Evolutionary conservation across 768 basidiomycete species (phyloP).

Genomic region (Melanogaster broomeanus): DNA sequence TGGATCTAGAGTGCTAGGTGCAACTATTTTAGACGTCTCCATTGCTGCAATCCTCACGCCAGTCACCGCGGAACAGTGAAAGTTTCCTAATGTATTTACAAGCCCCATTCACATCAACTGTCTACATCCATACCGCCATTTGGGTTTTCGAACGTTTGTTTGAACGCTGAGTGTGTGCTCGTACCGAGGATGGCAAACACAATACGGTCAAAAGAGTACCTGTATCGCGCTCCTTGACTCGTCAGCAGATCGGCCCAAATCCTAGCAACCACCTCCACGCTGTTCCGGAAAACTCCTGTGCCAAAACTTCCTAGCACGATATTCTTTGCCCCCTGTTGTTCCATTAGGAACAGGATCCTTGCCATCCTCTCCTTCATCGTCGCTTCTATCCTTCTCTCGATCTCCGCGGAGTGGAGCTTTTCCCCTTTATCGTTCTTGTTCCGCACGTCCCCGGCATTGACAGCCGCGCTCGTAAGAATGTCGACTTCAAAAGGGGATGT

Average conservation of each 20-base stretch:
- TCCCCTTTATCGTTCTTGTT: conserved; percentile 16
- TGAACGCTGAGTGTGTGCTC: conserved; percentile 47
- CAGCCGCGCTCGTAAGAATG: conserved; percentile 72
- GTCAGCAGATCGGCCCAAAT: conserved; percentile 67
- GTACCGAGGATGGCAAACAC: conserved; percentile 67
- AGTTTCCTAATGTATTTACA: too few species aligned
- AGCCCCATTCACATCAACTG: neutral
- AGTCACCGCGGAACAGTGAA: too few species aligned
- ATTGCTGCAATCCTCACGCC: too few species aligned
- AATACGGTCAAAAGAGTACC: conserved; percentile 57
- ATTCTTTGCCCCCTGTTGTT: conserved; percentile 56
- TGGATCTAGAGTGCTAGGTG: too few species aligned
- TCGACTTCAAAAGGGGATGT: conserved; percentile 59
- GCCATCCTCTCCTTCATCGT: conserved; percentile 74
- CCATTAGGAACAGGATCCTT: conserved; percentile 64
- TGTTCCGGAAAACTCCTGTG: conserved; percentile 76
- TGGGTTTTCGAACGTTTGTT: conserved; percentile 33
- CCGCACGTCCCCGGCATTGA: conserved; percentile 62
- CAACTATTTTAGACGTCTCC: too few species aligned
- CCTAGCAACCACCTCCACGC: conserved; percentile 54
- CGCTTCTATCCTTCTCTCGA: conserved; percentile 44
- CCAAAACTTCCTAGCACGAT: conserved; percentile 77
- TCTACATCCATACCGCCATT: neutral
- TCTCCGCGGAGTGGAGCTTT: conserved; percentile 9
- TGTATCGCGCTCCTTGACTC: conserved; percentile 52